Evolutionary conservation across 345 rosid species (phyloP).

Genomic region (Raphanus sativus): DNA sequence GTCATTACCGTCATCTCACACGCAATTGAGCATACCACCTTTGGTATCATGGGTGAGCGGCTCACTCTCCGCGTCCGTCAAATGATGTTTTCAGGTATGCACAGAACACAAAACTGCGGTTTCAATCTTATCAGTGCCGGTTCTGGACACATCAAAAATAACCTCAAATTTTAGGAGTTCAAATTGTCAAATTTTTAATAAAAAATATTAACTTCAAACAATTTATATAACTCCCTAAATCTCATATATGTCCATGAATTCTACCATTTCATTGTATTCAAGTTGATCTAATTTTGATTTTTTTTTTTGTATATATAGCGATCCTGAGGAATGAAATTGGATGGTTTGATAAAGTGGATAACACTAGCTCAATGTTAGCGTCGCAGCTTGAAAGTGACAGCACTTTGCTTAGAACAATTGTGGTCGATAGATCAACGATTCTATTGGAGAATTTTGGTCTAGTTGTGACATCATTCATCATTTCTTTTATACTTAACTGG

Average conservation of each 20-base stretch:
- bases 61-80: slow-evolving; percentile 89
- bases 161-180: too few species aligned
- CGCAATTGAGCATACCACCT: slow-evolving; percentile 63
- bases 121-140: too few species aligned
- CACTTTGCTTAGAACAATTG: slow-evolving; percentile 60
- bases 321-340: slow-evolving; percentile 88
- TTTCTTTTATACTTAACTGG: slow-evolving; percentile 89
- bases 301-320: slow-evolving; percentile 42
- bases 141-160: too few species aligned
- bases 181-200: too few species aligned
- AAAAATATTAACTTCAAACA: too few species aligned
- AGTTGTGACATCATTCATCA: slow-evolving; percentile 65
- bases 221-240: too few species aligned
- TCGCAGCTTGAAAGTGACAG: slow-evolving; percentile 81
- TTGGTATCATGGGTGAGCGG: slow-evolving; percentile 92
- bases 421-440: slow-evolving; percentile 78
- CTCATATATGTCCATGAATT: neutral
- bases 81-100: slow-evolving; percentile 73
- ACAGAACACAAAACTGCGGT: neutral
- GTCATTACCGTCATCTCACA: slow-evolving; percentile 60
- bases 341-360: slow-evolving; percentile 84
- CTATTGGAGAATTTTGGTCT: slow-evolving; percentile 75
- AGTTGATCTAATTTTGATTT: neutral
- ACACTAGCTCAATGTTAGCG: slow-evolving; percentile 79
- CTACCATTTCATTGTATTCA: neutral